Percentiles rank a stretch among this genome's conserved stretches.
Conservation (phyloP, 495 filamentous ascomycete genomes). For the Amphirosellinia nigrospora region DNA sequence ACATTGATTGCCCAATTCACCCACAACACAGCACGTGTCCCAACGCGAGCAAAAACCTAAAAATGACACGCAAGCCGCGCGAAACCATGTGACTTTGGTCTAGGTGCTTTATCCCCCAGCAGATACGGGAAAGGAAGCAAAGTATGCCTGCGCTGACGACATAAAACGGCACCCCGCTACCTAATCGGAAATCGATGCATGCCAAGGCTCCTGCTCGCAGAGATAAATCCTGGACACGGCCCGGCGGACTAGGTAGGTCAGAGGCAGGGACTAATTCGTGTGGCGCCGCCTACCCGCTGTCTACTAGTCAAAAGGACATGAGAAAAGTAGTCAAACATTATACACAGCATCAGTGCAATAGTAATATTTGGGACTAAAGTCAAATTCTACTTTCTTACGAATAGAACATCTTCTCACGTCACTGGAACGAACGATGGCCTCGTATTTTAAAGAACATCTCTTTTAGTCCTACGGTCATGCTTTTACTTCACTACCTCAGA, state of each 20-base stretch:
- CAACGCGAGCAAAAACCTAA: not conserved
- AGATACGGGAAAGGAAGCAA: not conserved
- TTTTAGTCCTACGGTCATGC: slow-evolving; percentile 14
- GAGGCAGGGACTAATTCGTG: not conserved
- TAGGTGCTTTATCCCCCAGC: not conserved
- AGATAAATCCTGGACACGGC: not conserved
- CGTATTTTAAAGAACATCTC: slow-evolving; percentile 1
- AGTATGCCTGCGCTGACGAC: not conserved
- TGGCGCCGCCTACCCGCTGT: not conserved
- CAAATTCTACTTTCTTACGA: not conserved
- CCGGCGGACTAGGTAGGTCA: not conserved
- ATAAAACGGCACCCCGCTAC: not conserved
- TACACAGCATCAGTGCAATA: not conserved
- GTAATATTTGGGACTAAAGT: not conserved
- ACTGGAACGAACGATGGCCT: not conserved
- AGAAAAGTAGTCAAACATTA: not conserved
- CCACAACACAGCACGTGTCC: too few relatives aligned
- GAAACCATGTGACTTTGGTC: slow-evolving; percentile 16
- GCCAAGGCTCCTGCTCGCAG: not conserved
- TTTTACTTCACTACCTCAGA: slow-evolving; percentile 1
- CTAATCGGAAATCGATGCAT: not conserved
- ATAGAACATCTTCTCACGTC: not conserved
- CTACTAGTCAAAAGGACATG: too few relatives aligned
- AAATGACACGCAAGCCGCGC: not conserved
- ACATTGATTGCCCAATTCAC: too few relatives aligned